phyloP scores from a whole-genome alignment of 148 eudicot species.

The Chenopodium album region DNA sequence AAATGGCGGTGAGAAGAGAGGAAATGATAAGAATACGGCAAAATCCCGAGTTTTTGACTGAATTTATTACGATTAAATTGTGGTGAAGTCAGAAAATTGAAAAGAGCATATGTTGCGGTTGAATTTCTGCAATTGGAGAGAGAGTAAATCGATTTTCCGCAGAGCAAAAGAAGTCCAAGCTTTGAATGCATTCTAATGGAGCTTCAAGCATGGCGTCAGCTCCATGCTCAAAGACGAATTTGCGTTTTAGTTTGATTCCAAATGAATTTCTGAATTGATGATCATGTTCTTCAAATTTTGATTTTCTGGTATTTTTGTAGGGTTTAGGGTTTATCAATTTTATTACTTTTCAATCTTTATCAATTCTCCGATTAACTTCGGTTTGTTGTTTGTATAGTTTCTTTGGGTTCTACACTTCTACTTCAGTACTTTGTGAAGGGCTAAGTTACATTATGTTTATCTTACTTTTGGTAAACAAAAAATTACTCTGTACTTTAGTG shows the following conservation, averaged over 20 bases:
- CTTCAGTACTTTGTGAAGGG: no score
- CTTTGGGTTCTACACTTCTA: not conserved
- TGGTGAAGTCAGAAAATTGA: constrained; percentile 21
- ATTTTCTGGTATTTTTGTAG: not conserved
- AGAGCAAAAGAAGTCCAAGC: constrained; percentile 44
- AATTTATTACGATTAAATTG: constrained; percentile 2
- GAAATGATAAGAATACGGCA: constrained; percentile 18
- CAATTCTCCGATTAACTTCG: not conserved
- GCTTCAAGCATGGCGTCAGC: constrained; percentile 41
- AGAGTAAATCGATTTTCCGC: constrained; percentile 35
- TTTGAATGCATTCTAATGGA: constrained; percentile 54
- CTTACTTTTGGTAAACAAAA: no score
- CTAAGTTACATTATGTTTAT: no score
- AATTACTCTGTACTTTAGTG: no score
- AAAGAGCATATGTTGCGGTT: constrained; percentile 21
- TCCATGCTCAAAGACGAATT: constrained; percentile 27
- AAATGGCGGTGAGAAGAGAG: constrained; percentile 26
- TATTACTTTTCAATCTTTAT: no score
- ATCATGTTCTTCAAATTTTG: not conserved
- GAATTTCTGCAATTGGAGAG: constrained; percentile 23
- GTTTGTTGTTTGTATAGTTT: not conserved
- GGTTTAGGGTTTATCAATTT: constrained; percentile 27
- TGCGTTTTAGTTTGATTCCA: not conserved
- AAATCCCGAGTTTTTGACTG: constrained; percentile 25
- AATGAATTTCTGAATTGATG: not conserved